Evolutionary conservation across 306 rosid genomes (phyloP), one percentile per base, ranked within the genome.

Genomic region (Vigna unguiculata): DNA sequence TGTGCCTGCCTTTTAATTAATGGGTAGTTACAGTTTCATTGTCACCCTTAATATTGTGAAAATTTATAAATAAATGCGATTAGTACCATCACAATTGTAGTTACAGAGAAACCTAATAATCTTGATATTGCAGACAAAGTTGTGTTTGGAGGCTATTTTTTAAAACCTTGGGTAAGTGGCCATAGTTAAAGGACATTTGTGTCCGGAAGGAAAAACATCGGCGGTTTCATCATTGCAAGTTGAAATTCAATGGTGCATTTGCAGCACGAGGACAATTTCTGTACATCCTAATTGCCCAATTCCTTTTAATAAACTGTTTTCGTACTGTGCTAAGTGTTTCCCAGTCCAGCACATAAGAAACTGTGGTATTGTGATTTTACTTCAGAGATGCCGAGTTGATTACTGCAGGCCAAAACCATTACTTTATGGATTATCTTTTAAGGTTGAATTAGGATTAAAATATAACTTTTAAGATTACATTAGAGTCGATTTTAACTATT

Each of bases 151-250:
- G 16, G 5, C n/a, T 24, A 3, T 20, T 20, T 21, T 20, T 2
- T 11, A 52, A 49, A 52, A n/a, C 51, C 2, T 46, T 13, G 51
- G 43, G 11, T 38, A 38, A 38, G 6, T 32, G 36, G 36, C 36
- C 36, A 0, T 32, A 5, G 36, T 32, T 32, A 28, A 28, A 28
- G 5, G 32, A 28, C 32, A 28, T 4, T 5, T 32, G 36, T 32
- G 36, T 36, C 40, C 8, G 40, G 40, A 40, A 40, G 9, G 45
- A 40, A 40, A 40, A 38, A 57, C 74, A 15, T 8, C 2, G 66
- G 57, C 4, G 55, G 11, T 78, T 75, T 48, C 22, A 22, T 51
- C 54, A n/a, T 61, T 22, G 66, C 55, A 38, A 49, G 19, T 51
- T 49, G 57, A 41, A 62, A 63, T 62, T 36, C 20, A 55, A 22